phyloP scores from a whole-genome alignment of 768 basidiomycete genomes.

The Phlegmacium glaucopus region DNA sequence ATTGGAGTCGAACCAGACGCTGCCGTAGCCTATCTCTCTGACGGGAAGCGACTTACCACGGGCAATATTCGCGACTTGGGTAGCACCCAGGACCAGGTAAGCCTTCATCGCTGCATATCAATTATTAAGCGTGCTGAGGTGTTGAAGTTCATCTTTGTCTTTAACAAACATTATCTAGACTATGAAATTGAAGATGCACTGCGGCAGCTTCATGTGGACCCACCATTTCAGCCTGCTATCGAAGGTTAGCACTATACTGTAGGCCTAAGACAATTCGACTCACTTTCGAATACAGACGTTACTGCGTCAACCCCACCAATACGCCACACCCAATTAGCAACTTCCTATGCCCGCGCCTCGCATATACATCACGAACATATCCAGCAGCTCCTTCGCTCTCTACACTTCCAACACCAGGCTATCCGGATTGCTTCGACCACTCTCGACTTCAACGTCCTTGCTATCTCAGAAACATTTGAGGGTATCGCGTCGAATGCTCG shows the following conservation, averaged over 20 bases:
- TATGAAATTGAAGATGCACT: conserved; percentile 64
- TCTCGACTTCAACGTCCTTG: conserved; percentile 71
- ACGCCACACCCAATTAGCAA: conserved; percentile 60
- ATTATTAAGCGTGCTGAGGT: neutral
- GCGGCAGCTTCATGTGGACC: conserved; percentile 54
- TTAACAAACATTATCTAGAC: conserved; percentile 80
- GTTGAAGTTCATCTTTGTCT: conserved; percentile 68
- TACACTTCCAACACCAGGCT: conserved; percentile 67
- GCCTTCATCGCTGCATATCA: conserved; percentile 11
- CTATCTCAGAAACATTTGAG: conserved; percentile 69
- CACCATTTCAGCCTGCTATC: conserved; percentile 64
- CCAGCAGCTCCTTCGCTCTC: conserved; percentile 43
- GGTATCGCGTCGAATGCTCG: conserved; percentile 49
- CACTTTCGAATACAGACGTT: conserved; percentile 37
- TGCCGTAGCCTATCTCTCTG: conserved; percentile 74
- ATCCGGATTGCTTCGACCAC: conserved; percentile 68
- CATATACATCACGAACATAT: conserved; percentile 64
- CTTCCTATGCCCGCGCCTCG: conserved; percentile 63
- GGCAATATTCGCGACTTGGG: conserved; percentile 76
- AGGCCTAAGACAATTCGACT: neutral
- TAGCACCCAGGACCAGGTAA: conserved; percentile 71
- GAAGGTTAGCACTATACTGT: conserved; percentile 47
- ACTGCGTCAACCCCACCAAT: conserved; percentile 71
- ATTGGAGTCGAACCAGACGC: conserved; percentile 68
- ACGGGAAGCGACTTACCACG: conserved; percentile 68